Evolutionary conservation across 352 stramenopile genomes (phyloP).

Genomic region (Globisporangium sylvaticum): DNA sequence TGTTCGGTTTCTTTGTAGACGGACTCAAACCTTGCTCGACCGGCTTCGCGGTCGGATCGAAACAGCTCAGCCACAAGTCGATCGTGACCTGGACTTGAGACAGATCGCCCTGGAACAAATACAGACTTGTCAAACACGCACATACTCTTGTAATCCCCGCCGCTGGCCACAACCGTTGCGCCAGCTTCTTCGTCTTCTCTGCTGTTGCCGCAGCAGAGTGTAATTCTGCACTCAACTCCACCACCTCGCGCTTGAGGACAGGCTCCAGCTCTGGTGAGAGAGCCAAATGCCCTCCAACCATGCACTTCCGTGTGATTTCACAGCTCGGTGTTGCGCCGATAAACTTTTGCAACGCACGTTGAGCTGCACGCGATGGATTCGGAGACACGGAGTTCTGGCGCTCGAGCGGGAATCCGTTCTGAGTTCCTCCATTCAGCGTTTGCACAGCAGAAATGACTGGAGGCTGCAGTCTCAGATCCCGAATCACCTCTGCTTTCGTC

Average conservation of each 20-base stretch:
- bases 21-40: slow-evolving; percentile 33
- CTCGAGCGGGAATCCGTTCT: slow-evolving; percentile 8
- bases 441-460: neutral
- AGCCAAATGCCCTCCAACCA: slow-evolving; percentile 63
- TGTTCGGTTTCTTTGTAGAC: slow-evolving; percentile 22
- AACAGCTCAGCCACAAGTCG: slow-evolving; percentile 64
- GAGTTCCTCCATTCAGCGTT: neutral
- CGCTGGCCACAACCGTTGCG: slow-evolving; percentile 67
- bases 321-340: slow-evolving; percentile 70
- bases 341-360: slow-evolving; percentile 65
- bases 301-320: slow-evolving; percentile 68
- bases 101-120: slow-evolving; percentile 70
- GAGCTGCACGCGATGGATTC: slow-evolving; percentile 38
- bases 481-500: slow-evolving; percentile 14
- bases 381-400: slow-evolving; percentile 48
- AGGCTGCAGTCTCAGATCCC: slow-evolving; percentile 14
- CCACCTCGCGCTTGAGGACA: slow-evolving; percentile 58
- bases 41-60: slow-evolving; percentile 62
- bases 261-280: slow-evolving; percentile 60
- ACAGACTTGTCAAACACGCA: slow-evolving; percentile 69
- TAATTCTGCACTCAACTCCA: slow-evolving; percentile 61
- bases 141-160: slow-evolving; percentile 78
- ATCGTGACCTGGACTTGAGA: slow-evolving; percentile 47
- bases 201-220: slow-evolving; percentile 55
- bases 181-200: slow-evolving; percentile 55